Conservation (phyloP, 495 filamentous ascomycete species). For the Hypomontagnella submonticulosa region DNA sequence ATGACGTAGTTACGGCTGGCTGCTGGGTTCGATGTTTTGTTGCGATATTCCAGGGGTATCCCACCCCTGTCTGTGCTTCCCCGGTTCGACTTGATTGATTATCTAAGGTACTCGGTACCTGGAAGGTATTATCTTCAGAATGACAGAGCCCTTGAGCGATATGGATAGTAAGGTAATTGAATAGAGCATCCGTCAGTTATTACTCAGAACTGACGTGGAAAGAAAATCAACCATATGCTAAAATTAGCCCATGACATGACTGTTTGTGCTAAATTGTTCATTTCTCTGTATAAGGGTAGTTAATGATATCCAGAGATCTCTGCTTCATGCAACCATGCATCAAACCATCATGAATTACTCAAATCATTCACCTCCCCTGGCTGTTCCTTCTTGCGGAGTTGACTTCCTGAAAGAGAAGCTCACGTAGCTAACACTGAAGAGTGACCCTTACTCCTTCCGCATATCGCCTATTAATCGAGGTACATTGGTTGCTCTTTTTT, state of each 20-base stretch:
- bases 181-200: neutral
- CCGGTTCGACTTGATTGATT: too few relatives aligned
- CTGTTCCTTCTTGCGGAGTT: constrained; percentile 7
- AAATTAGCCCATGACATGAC: neutral
- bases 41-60: constrained; percentile 25
- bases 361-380: constrained; percentile 15
- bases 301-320: constrained; percentile 15
- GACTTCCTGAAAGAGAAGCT: constrained; percentile 20
- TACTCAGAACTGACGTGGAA: neutral
- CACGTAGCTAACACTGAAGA: constrained; percentile 7
- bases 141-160: too few relatives aligned
- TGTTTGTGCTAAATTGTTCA: constrained; percentile 22
- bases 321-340: constrained; percentile 23
- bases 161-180: too few relatives aligned
- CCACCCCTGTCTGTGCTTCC: constrained; percentile 13
- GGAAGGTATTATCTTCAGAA: too few relatives aligned
- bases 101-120: too few relatives aligned
- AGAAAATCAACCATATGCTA: neutral
- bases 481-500: constrained; percentile 32
- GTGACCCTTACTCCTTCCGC: constrained; percentile 15
- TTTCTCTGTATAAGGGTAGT: constrained; percentile 22
- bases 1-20: constrained; percentile 41
- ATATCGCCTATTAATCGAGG: constrained; percentile 20
- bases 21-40: constrained; percentile 30
- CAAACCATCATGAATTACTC: constrained; percentile 12